Base-by-base conservation (phyloP, 768 basidiomycete species). In the Termitomyces sp. region DNA sequence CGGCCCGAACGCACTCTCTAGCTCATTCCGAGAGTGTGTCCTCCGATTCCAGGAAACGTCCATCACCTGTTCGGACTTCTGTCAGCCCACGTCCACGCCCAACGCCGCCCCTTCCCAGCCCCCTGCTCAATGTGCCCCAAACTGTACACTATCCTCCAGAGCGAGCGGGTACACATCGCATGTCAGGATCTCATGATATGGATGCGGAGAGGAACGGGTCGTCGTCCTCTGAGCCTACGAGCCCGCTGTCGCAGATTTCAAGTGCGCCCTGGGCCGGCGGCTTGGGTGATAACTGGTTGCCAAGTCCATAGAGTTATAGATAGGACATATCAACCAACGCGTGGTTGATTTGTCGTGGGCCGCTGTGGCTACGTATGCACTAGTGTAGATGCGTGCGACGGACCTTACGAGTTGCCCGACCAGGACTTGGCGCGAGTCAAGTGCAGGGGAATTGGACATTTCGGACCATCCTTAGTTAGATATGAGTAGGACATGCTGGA, bases 1-100 rank as follows among this genome's bases (percentile, higher is more conserved):
- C 73, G 3, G 66, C 68, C 18, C 65, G 55, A 34, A 71, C 73
- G 4, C 59, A 57, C 24, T 79, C 79, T 0, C 71, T 83, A 29
- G 64, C 76, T 0, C 77, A 78, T 55, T 78, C 81, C 1, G 76
- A 76, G 22, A 87, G 85, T 51, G 68, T 87, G 49, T 79, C 82
- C 0, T 80, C 79, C 0, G 79, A 82, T 58, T 79, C 78, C n/a
- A 76, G 80, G 26, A 71, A 68, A 47, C 70, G 68, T 20, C 59
- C 55, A 36, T 83, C 83, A 2, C 83, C 83, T 32, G 73, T 79
- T 0, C 59, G 79, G 47, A 83, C 82, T 0, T 79, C 78, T 0
- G 81, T 85, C 63, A 80, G 81, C 16, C 53, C 58, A 34, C 41
- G 27, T 22, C 48, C 55, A 16, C 46, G 62, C 64, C 57, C 60